These are phyloP conservation scores for Pseudomassariella vexata DNA, from an alignment of 2,329 filamentous ascomycete genomes.

Conservation along the genomic window DNA sequence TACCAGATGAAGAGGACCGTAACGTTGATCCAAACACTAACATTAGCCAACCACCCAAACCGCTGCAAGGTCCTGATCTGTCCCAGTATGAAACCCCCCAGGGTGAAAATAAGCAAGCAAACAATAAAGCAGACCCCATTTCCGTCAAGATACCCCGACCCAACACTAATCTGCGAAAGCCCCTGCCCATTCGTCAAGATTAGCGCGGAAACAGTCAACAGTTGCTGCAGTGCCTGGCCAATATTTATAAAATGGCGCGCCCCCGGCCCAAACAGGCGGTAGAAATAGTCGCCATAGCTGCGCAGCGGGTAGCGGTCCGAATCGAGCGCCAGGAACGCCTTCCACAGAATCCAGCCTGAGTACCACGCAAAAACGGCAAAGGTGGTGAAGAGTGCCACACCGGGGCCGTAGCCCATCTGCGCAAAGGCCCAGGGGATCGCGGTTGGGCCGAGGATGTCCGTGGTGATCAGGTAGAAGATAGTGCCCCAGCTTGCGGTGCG, in stretches of 20 bases:
- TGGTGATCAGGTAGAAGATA: slow-evolving; percentile 43
- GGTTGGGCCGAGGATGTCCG: slow-evolving; percentile 39
- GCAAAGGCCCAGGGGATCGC: slow-evolving; percentile 23
- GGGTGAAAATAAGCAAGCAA: slow-evolving; percentile 43
- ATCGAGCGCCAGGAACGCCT: slow-evolving; percentile 37
- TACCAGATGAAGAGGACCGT: slow-evolving; percentile 42
- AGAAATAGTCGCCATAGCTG: slow-evolving; percentile 42
- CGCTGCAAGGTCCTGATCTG: slow-evolving; percentile 50
- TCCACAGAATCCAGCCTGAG: slow-evolving; percentile 42
- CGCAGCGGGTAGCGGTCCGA: slow-evolving; percentile 38
- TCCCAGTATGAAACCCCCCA: slow-evolving; percentile 44
- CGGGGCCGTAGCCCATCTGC: slow-evolving; percentile 35
- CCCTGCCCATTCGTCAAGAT: slow-evolving; percentile 46
- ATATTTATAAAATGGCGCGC: slow-evolving; percentile 41
- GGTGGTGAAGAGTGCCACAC: slow-evolving; percentile 38
- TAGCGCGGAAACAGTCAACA: slow-evolving; percentile 45
- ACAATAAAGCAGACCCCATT: slow-evolving; percentile 45
- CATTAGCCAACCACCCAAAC: slow-evolving; percentile 50
- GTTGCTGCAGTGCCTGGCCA: slow-evolving; percentile 39
- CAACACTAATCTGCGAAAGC: slow-evolving; percentile 38
- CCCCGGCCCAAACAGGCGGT: slow-evolving; percentile 37
- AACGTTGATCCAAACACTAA: slow-evolving; percentile 50
- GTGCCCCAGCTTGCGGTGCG: slow-evolving; percentile 40
- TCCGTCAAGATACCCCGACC: not conserved
- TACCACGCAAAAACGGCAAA: slow-evolving; percentile 35